Evolutionary conservation across 1,139 yeast genomes (phyloP).

Genomic region (Suhomyces atakaporum): DNA sequence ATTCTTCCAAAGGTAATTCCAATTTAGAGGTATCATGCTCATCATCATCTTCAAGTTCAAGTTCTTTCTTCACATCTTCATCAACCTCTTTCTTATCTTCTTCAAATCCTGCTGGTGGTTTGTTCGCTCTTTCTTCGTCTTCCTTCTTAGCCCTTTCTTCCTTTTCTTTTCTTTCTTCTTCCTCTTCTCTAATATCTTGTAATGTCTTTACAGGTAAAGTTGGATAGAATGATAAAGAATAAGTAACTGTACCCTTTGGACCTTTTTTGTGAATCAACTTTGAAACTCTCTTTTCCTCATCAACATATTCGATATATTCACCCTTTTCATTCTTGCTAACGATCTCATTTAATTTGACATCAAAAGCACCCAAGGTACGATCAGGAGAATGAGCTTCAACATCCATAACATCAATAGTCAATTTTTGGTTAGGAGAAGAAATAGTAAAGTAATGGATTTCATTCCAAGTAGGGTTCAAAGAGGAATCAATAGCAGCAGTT

Average conservation of each 20-base stretch:
- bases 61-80: slow-evolving; percentile 26
- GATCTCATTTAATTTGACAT: slow-evolving; percentile 64
- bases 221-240: slow-evolving; percentile 80
- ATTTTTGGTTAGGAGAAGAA: slow-evolving; percentile 75
- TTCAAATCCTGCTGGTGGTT: slow-evolving; percentile 14
- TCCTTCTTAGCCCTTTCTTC: slow-evolving; percentile 24
- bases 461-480: slow-evolving; percentile 82
- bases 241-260: slow-evolving; percentile 77
- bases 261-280: slow-evolving; percentile 71
- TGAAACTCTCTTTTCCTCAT: slow-evolving; percentile 57
- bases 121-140: slow-evolving; percentile 21
- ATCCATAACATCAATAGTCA: slow-evolving; percentile 90
- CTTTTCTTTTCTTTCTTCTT: slow-evolving; percentile 36
- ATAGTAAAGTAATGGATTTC: slow-evolving; percentile 81
- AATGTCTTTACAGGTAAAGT: slow-evolving; percentile 73
- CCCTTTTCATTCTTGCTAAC: slow-evolving; percentile 70
- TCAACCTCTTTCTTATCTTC: slow-evolving; percentile 27
- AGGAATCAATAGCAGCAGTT: slow-evolving; percentile 68
- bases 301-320: slow-evolving; percentile 61
- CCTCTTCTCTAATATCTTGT: slow-evolving; percentile 63
- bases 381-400: slow-evolving; percentile 75
- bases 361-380: slow-evolving; percentile 82
- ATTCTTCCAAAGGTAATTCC: slow-evolving; percentile 63
- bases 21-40: slow-evolving; percentile 39
- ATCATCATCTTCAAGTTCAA: slow-evolving; percentile 37